phyloP scores from a whole-genome alignment of 2,329 filamentous ascomycete genomes.

The Penicillium sp. region DNA sequence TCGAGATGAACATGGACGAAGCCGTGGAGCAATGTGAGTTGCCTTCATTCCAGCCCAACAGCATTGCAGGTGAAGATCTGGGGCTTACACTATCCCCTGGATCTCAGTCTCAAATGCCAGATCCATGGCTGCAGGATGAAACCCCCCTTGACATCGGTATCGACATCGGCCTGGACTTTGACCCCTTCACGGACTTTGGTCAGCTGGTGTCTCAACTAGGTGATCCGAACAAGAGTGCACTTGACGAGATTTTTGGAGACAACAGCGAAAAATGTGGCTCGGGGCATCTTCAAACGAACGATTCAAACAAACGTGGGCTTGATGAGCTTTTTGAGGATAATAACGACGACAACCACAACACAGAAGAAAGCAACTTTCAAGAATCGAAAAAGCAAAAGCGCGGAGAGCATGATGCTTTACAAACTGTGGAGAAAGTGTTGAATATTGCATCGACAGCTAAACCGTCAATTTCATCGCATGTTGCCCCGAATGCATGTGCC shows the following conservation, averaged over 20 bases:
- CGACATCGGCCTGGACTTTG: constrained; percentile 14
- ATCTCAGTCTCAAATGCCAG: constrained; percentile 28
- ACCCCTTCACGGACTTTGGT: constrained; percentile 8
- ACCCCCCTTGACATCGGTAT: constrained; percentile 9
- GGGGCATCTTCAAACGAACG: not conserved
- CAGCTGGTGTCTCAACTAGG: constrained; percentile 17
- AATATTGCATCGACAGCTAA: not conserved
- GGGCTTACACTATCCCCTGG: constrained; percentile 46
- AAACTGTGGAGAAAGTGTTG: not conserved
- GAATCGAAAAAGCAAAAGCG: not conserved
- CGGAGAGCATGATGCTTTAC: not conserved
- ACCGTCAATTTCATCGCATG: not conserved
- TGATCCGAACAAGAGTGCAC: constrained; percentile 22
- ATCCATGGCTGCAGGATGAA: not conserved
- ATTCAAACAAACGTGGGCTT: not conserved
- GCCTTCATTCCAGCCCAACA: constrained; percentile 18
- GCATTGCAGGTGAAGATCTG: constrained; percentile 35
- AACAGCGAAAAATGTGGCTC: not conserved
- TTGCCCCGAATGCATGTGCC: not conserved
- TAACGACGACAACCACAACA: constrained; percentile 2
- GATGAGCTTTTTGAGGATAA: constrained; percentile 20
- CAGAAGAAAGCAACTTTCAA: not conserved
- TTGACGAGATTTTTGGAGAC: not conserved
- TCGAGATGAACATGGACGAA: constrained; percentile 2
- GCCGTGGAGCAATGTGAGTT: constrained; percentile 18